A percentile compares a stretch with the other conserved stretches of the same genome.
Evolutionary conservation across 1,284 basidiomycete species (phyloP).

Genomic region (Pseudozyma tsukubaensis): DNA sequence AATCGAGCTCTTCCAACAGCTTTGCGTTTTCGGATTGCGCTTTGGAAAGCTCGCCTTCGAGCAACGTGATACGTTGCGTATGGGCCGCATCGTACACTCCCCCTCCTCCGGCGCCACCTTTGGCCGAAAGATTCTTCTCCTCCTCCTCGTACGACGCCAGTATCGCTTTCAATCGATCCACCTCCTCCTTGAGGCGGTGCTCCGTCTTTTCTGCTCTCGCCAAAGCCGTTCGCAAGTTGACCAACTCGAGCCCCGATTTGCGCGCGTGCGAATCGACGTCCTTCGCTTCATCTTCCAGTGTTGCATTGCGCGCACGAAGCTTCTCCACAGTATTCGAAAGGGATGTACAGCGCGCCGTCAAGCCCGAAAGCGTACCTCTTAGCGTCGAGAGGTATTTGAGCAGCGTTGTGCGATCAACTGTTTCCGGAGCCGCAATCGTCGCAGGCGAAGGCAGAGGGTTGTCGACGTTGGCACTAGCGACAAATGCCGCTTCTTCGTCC

Average conservation of each 20-base stretch:
- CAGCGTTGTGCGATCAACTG: conserved; percentile 39
- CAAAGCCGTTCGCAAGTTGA: conserved; percentile 52
- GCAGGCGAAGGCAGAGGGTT: conserved; percentile 3
- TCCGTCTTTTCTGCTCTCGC: conserved; percentile 19
- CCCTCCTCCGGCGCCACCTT: conserved; percentile 14
- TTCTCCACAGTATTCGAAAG: conserved; percentile 37
- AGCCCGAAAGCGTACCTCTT: conserved; percentile 49
- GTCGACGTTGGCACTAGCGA: conserved; percentile 42
- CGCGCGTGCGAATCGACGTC: conserved; percentile 50
- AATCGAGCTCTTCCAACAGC: conserved; percentile 19
- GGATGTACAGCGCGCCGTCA: conserved; percentile 39
- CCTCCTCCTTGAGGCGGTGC: conserved; percentile 38
- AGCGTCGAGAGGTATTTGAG: conserved; percentile 51
- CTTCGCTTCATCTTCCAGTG: conserved; percentile 47
- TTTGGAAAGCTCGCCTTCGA: conserved; percentile 54
- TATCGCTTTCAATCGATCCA: conserved; percentile 47
- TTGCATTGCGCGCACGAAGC: conserved; percentile 35
- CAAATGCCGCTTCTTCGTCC: conserved; percentile 39
- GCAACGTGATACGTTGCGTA: conserved; percentile 56
- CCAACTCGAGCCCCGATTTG: conserved; percentile 54
- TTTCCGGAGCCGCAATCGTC: conserved; percentile 10
- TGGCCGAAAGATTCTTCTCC: conserved; percentile 35
- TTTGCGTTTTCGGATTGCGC: conserved; percentile 16
- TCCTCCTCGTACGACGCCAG: conserved; percentile 58
- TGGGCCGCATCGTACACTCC: conserved; percentile 59